phyloP scores from a whole-genome alignment of 2,329 filamentous ascomycete genomes.

The Ambrosiella xylebori region DNA sequence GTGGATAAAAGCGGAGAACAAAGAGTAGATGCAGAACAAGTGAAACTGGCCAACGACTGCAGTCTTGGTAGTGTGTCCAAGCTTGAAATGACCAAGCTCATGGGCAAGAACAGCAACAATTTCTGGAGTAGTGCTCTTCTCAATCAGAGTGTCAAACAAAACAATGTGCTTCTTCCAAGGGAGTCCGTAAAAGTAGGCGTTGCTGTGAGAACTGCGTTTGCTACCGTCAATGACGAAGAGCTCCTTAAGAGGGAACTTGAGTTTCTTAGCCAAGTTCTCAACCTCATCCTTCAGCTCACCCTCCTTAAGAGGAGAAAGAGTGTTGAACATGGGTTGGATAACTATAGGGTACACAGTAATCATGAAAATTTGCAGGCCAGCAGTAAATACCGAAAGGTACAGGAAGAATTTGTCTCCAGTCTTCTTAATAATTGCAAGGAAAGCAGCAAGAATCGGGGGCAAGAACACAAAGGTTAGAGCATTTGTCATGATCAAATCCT shows the following conservation, averaged over 20 bases:
- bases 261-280: conserved; percentile 62
- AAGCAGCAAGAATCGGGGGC: conserved; percentile 75
- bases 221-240: conserved; percentile 88
- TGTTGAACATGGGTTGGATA: conserved; percentile 95
- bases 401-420: conserved; percentile 94
- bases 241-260: conserved; percentile 84
- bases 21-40: conserved; percentile 87
- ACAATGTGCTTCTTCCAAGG: conserved; percentile 99
- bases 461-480: conserved; percentile 63
- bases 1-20: conserved; percentile 96
- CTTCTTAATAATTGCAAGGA: conserved; percentile 85
- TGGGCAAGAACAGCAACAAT: conserved; percentile 90
- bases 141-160: conserved; percentile 93
- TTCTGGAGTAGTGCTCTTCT: conserved; percentile 82
- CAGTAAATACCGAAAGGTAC: conserved; percentile 88
- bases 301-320: conserved; percentile 77
- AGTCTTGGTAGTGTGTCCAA: conserved; percentile 59
- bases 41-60: conserved; percentile 42
- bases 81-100: conserved; percentile 92
- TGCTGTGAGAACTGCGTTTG: conserved; percentile 74
- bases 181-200: conserved; percentile 89
- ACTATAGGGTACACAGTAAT: conserved; percentile 92
- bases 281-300: conserved; percentile 78
- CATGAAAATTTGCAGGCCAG: conserved; percentile 78
- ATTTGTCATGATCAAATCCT: conserved; percentile 83